Evolutionary conservation across 306 rosid genomes (phyloP), one percentile per base, ranked within the genome.

Genomic region (Prunus davidiana): DNA sequence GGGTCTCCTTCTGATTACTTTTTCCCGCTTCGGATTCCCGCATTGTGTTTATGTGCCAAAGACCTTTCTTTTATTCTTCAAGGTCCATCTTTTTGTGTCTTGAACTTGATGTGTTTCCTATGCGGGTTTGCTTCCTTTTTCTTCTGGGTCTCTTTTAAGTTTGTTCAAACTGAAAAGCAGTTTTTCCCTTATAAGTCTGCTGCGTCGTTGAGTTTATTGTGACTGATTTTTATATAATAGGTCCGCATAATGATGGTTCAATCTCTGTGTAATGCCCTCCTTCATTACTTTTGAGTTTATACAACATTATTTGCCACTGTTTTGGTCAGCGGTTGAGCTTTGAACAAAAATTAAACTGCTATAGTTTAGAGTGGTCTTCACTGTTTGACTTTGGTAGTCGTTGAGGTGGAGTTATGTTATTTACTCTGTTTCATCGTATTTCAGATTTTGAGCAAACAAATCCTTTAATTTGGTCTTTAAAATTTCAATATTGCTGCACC

Each of bases 81-180:
- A 76, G 74, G 55, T 80, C 32, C 69, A 46, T 61, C 43, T 68
- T 80, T 32, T 9, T 55, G 47, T n/a, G 50, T 4, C 60, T 52
- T 46, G 43, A 41, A 69, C 60, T 52, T 46, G 43, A 41, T 74
- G 65, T 62, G 52, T 67, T 71, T 79, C 22, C 14, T 46, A 12
- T 61, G 58, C 65, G 63, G 81, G 38, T 67, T 66, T 55, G 55
- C 25, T 18, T 64, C 38, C 10, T 45, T 61, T 30, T 16, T 45
- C 32, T 20, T 64, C 71, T 32, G 72, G 72, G 79, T 70, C 18
- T 49, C 30, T 6, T 6, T 5, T n/a, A 25, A 11, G 1, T 63
- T 58, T 60, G 64, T 58, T 55, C 38, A 65, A 65, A 56, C 56
- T n/a, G 38, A 71, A 38, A 28, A 3, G 41, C 28, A 15, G 18